Base-by-base conservation (phyloP, 1,139 yeast genomes). In the Geotrichum klebahnii region DNA sequence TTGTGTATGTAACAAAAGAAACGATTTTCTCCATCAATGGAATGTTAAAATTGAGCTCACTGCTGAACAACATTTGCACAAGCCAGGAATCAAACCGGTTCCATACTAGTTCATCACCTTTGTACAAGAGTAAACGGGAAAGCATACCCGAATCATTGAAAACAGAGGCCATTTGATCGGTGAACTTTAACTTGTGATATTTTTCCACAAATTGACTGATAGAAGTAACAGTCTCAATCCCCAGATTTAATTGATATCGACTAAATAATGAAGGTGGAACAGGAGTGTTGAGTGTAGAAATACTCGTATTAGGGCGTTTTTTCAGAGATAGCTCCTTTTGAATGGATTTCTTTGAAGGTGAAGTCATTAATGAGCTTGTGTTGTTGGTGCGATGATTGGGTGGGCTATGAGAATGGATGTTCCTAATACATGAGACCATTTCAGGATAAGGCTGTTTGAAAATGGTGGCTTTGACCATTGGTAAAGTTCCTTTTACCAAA, bases 401-500 rank as follows among this genome's bases (percentile, higher is more conserved):
- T 4, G 17, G 3, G 5, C 31, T 9, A 2, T 28, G 23, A 24
- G 16, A 35, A 16, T 47, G 31, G 9, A 50, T 40, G 35, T 23
- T 33, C n/a, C 34, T 33, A 14, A 48, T 47, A 9, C 40, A 38
- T 9, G 19, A 12, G 5, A 40, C 50, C 32, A 54, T 54, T n/a
- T 47, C 54, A 3, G 53, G 50, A 43, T 62, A 62, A 4, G 71
- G 73, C 33, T 61, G 62, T 4, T 48, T 41, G 53, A 67, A 69
- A 12, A 64, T 52, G 5, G 54, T 56, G 2, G 60, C 55, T 5
- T 61, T 53, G 1, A 66, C 56, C 3, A 51, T 47, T 1, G 66
- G 67, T 24, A 64, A 55, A 5, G 55, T 56, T 33, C 61, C 62
- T 31, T 60, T 56, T 28, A 64, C 59, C 22, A 57, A 55, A 28